Percentiles rank a stretch among this genome's conserved stretches.
phyloP scores from a whole-genome alignment of 2,329 filamentous ascomycete genomes.

The Neonectria coccinea region DNA sequence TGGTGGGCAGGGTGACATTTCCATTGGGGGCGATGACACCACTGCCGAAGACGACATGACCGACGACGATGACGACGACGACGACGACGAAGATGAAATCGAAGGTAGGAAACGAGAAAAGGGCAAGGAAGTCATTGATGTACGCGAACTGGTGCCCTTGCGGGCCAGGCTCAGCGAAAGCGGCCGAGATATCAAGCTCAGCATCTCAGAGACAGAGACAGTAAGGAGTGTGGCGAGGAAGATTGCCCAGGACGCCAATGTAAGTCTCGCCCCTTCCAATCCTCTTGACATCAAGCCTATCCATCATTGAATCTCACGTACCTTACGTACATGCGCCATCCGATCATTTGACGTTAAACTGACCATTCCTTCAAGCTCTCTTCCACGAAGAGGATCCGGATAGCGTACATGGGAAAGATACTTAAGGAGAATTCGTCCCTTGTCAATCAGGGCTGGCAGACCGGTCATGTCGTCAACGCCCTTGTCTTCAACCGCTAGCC shows the following conservation, averaged over 20 bases:
- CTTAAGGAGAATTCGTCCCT: conserved; percentile 77
- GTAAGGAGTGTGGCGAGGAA: conserved; percentile 72
- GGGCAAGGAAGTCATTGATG: conserved; percentile 66
- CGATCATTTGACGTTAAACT: conserved; percentile 9
- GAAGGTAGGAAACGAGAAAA: conserved; percentile 65
- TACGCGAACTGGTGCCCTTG: conserved; percentile 67
- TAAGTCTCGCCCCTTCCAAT: conserved; percentile 55
- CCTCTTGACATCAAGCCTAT: neutral
- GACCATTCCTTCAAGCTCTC: conserved; percentile 62
- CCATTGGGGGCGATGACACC: conserved; percentile 53
- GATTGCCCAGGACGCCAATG: conserved; percentile 72
- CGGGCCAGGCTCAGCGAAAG: conserved; percentile 75
- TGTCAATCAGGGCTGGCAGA: conserved; percentile 78
- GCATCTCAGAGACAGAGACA: conserved; percentile 69
- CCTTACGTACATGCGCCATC: neutral
- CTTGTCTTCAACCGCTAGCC: conserved; percentile 69
- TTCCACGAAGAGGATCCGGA: conserved; percentile 69
- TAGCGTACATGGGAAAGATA: conserved; percentile 85
- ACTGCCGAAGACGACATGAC: conserved; percentile 57
- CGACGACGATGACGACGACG: conserved; percentile 51
- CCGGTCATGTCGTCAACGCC: conserved; percentile 81
- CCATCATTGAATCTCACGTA: neutral
- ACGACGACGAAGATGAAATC: conserved; percentile 44
- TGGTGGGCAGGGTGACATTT: conserved; percentile 49
- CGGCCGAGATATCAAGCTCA: conserved; percentile 71